These are phyloP conservation scores for Myochromella boudieri DNA, from an alignment of 768 basidiomycete genomes.

Conservation along the genomic window DNA sequence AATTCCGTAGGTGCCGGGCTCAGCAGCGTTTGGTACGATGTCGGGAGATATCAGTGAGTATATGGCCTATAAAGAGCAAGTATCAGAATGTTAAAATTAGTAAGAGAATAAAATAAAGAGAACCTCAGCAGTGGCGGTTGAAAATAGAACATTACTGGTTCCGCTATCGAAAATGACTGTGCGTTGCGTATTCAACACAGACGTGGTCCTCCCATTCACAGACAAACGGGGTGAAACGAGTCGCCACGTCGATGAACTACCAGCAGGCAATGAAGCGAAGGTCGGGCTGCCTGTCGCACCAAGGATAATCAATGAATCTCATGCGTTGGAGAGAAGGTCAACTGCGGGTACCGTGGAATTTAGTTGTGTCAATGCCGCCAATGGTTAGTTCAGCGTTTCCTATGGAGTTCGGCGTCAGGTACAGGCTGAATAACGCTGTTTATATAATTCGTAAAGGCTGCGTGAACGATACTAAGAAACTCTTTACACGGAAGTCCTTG, in stretches of 20 bases:
- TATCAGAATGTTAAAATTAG: too few species aligned
- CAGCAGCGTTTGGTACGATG: conserved; percentile 50
- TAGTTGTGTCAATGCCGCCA: conserved; percentile 51
- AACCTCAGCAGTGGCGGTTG: conserved; percentile 48
- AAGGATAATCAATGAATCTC: neutral
- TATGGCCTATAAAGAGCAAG: conserved; percentile 40
- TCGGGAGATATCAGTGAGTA: conserved; percentile 59
- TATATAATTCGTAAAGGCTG: conserved; percentile 15
- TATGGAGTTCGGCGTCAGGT: conserved; percentile 43
- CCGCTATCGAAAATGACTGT: conserved; percentile 58
- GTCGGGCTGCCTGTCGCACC: conserved; percentile 34
- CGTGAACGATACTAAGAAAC: neutral
- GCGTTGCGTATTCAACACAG: conserved; percentile 36
- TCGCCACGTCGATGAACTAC: conserved; percentile 40
- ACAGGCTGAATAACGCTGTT: conserved; percentile 51
- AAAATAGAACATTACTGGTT: conserved; percentile 55
- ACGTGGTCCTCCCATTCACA: conserved; percentile 53
- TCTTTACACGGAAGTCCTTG: conserved; percentile 50
- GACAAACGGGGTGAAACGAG: conserved; percentile 43
- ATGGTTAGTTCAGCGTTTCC: conserved; percentile 54
- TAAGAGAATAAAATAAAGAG: conserved; percentile 6
- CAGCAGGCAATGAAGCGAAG: conserved; percentile 40
- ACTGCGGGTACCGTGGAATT: conserved; percentile 42
- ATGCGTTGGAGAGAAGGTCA: neutral
- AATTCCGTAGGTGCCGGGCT: conserved; percentile 57